Percentiles rank a stretch among this genome's conserved stretches.
phyloP scores from a whole-genome alignment of 2,329 filamentous ascomycete genomes.

The Cercospora janseana region DNA sequence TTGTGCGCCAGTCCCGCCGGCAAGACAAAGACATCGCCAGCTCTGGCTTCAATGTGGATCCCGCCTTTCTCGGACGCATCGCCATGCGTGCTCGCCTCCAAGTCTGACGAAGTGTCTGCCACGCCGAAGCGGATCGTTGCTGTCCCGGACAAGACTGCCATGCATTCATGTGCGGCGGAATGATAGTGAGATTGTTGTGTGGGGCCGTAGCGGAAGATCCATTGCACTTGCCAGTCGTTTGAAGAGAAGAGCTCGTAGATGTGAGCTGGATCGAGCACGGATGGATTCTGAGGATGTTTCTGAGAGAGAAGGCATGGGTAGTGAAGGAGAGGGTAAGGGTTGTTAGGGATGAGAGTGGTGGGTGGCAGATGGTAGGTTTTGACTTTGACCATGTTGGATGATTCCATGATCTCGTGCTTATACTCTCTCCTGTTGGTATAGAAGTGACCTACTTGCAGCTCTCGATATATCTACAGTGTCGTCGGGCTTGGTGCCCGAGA shows the following conservation, averaged over 20 bases:
- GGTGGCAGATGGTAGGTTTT: constrained; percentile 44
- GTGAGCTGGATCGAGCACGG: constrained; percentile 28
- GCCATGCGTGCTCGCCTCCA: constrained; percentile 44
- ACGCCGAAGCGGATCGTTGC: constrained; percentile 57
- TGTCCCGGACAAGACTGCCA: constrained; percentile 55
- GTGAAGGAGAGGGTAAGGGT: constrained; percentile 53
- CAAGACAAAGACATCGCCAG: constrained; percentile 59
- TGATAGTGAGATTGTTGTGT: constrained; percentile 60
- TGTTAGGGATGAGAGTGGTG: constrained; percentile 52
- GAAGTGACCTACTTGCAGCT: not conserved
- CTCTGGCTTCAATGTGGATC: constrained; percentile 48
- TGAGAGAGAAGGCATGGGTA: constrained; percentile 47
- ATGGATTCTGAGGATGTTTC: constrained; percentile 3
- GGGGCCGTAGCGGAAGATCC: constrained; percentile 57
- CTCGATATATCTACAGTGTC: not conserved
- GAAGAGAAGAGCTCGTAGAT: constrained; percentile 48
- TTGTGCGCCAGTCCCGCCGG: constrained; percentile 59
- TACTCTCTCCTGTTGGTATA: too few relatives aligned
- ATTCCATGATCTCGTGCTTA: too few relatives aligned
- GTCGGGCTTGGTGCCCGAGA: constrained; percentile 3
- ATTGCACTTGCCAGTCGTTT: constrained; percentile 56
- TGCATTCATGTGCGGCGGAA: constrained; percentile 56
- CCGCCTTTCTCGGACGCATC: constrained; percentile 47
- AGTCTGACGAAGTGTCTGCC: constrained; percentile 47
- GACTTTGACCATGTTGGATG: constrained; percentile 23